phyloP scores from a whole-genome alignment of 345 rosid genomes.

The Pelargonium nanum region DNA sequence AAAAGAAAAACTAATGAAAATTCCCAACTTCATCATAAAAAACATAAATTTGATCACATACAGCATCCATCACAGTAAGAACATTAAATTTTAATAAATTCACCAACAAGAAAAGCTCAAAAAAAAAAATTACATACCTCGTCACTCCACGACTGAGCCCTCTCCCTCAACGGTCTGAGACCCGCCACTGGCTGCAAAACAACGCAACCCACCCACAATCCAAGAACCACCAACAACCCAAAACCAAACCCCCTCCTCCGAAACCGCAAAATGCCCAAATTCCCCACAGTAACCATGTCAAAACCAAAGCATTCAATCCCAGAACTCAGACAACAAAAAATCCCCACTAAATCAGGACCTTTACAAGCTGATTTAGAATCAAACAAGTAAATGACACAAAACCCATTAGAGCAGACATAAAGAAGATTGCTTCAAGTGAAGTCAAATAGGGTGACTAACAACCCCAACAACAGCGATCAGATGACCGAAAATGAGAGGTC shows the following conservation, averaged over 20 bases:
- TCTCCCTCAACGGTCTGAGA: slow-evolving; percentile 77
- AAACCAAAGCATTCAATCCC: slow-evolving; percentile 9
- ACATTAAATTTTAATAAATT: slow-evolving; percentile 8
- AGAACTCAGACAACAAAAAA: slow-evolving; percentile 13
- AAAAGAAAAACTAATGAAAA: background rate
- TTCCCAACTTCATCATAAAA: background rate
- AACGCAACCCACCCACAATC: slow-evolving; percentile 43
- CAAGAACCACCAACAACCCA: slow-evolving; percentile 24
- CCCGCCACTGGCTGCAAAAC: slow-evolving; percentile 44
- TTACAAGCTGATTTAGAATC: slow-evolving; percentile 9
- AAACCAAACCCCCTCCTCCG: slow-evolving; percentile 32
- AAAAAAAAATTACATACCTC: slow-evolving; percentile 47
- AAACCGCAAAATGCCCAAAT: slow-evolving; percentile 22
- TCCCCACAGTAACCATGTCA: slow-evolving; percentile 31
- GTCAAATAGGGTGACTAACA: slow-evolving; percentile 41
- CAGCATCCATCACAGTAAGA: background rate
- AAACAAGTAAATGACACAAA: slow-evolving; percentile 17
- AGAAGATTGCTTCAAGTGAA: slow-evolving; percentile 58
- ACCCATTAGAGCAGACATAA: slow-evolving; percentile 19
- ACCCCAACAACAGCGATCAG: slow-evolving; percentile 25
- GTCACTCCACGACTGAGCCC: slow-evolving; percentile 85
- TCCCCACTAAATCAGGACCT: slow-evolving; percentile 8
- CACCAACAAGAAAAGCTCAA: slow-evolving; percentile 6
- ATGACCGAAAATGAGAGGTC: slow-evolving; percentile 68
- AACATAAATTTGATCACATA: background rate